Evolutionary conservation across 179 eudicot species (phyloP).

Genomic region (Vitellaria paradoxa): DNA sequence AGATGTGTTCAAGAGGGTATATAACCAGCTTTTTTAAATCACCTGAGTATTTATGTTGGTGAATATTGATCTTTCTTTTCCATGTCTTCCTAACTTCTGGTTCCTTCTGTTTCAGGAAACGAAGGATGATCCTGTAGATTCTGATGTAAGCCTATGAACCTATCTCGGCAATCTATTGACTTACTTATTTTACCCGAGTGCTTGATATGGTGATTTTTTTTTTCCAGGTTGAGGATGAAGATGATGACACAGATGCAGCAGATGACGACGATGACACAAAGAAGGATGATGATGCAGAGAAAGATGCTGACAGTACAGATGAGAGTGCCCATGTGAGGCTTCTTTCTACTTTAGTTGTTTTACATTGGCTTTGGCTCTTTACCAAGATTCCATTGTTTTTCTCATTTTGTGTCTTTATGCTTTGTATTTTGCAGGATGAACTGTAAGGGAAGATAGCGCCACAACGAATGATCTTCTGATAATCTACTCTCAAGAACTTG

Average conservation of each 20-base stretch:
- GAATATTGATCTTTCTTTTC: not conserved
- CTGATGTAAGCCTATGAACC: slow-evolving; percentile 58
- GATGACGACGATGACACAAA: not conserved
- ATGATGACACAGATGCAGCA: not conserved
- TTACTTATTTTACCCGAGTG: not conserved
- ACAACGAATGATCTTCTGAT: not conserved
- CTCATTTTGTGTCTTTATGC: not conserved
- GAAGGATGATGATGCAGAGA: slow-evolving; percentile 28
- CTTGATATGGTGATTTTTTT: not conserved
- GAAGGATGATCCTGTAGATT: slow-evolving; percentile 64
- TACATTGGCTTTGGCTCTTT: not conserved
- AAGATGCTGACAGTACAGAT: not conserved
- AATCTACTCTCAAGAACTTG: not conserved
- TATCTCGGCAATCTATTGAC: not conserved
- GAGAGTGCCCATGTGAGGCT: slow-evolving; percentile 41
- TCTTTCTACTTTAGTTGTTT: not conserved
- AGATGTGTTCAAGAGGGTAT: not conserved
- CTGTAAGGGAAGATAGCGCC: slow-evolving; percentile 14
- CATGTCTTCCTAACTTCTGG: not conserved
- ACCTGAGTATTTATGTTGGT: not conserved
- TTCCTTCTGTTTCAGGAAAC: slow-evolving; percentile 46
- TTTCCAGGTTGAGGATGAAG: slow-evolving; percentile 1
- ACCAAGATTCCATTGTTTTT: not conserved
- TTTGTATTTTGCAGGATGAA: slow-evolving; percentile 30
- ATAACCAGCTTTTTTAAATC: not conserved